Percentiles rank a stretch among this genome's conserved stretches.
Evolutionary conservation across 306 rosid species (phyloP).

Genomic region (Neltuma alba): DNA sequence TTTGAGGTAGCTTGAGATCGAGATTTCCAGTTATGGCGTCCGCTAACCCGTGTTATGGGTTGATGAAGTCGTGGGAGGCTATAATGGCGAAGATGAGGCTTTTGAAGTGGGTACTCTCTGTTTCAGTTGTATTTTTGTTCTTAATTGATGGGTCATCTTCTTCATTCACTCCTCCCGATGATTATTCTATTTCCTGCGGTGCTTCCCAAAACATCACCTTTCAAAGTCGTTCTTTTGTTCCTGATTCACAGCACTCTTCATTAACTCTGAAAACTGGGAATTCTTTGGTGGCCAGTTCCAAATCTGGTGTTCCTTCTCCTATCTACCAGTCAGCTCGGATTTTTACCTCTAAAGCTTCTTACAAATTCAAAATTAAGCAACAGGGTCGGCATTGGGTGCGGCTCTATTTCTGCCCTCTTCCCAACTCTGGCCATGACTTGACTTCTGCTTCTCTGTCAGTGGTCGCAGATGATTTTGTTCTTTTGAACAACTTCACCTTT

Average conservation of each 20-base stretch:
- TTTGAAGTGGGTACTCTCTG: slow-evolving; percentile 43
- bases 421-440: too few relatives aligned
- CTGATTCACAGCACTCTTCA: too few relatives aligned
- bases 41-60: slow-evolving; percentile 6
- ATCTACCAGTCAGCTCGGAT: slow-evolving; percentile 76
- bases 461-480: too few relatives aligned
- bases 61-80: slow-evolving; percentile 15
- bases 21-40: slow-evolving; percentile 25
- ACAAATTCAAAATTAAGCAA: too few relatives aligned
- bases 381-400: too few relatives aligned
- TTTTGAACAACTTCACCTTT: too few relatives aligned
- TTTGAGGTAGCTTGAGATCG: slow-evolving; percentile 19
- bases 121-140: slow-evolving; percentile 47
- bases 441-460: too few relatives aligned
- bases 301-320: slow-evolving; percentile 63
- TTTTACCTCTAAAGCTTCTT: too few relatives aligned
- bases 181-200: slow-evolving; percentile 86
- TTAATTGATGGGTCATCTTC: slow-evolving; percentile 51
- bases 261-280: slow-evolving; percentile 52
- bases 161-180: slow-evolving; percentile 61
- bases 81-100: slow-evolving; percentile 53
- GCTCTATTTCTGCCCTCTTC: too few relatives aligned
- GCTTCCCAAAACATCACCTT: slow-evolving; percentile 61
- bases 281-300: slow-evolving; percentile 63
- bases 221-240: slow-evolving; percentile 71